Evolutionary conservation across 352 stramenopile genomes (phyloP).

Genomic region (Phytophthora sp.): DNA sequence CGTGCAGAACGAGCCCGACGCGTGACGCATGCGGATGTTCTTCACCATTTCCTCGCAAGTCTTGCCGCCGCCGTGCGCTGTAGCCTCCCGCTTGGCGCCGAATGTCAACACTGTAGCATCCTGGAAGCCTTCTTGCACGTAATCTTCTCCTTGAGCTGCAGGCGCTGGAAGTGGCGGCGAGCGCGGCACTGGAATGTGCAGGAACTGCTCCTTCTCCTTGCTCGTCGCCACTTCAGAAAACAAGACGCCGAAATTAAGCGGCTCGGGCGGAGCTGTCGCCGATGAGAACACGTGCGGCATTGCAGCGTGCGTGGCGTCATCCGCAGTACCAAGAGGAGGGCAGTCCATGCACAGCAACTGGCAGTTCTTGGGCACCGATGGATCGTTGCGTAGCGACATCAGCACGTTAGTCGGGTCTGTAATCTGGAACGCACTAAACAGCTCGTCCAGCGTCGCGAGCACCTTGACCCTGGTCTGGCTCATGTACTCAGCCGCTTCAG

Average conservation of each 20-base stretch:
- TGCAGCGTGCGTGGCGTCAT: neutral
- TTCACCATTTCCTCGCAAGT: constrained; percentile 80
- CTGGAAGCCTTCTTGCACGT: constrained; percentile 53
- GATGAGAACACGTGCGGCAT: constrained; percentile 17
- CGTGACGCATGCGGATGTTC: constrained; percentile 89
- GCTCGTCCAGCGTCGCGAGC: constrained; percentile 41
- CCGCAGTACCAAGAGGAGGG: constrained; percentile 26
- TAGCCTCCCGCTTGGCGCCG: constrained; percentile 60
- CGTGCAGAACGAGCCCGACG: constrained; percentile 79
- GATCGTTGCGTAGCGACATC: constrained; percentile 33
- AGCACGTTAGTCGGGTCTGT: constrained; percentile 33
- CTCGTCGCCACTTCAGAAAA: constrained; percentile 44
- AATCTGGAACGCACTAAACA: constrained; percentile 50
- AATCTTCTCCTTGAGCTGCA: constrained; percentile 10
- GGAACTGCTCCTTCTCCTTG: constrained; percentile 33
- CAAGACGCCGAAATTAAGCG: constrained; percentile 69
- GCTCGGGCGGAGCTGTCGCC: constrained; percentile 17
- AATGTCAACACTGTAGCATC: constrained; percentile 74
- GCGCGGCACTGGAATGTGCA: constrained; percentile 66
- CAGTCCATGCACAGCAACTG: constrained; percentile 71
- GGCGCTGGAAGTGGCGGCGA: constrained; percentile 28
- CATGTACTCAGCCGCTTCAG: constrained; percentile 42
- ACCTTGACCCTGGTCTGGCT: constrained; percentile 44
- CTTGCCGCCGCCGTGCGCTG: constrained; percentile 71
- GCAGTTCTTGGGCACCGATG: constrained; percentile 25